Evolutionary conservation across 805 yeast species (phyloP).

Genomic region (Schwanniomyces sp.): DNA sequence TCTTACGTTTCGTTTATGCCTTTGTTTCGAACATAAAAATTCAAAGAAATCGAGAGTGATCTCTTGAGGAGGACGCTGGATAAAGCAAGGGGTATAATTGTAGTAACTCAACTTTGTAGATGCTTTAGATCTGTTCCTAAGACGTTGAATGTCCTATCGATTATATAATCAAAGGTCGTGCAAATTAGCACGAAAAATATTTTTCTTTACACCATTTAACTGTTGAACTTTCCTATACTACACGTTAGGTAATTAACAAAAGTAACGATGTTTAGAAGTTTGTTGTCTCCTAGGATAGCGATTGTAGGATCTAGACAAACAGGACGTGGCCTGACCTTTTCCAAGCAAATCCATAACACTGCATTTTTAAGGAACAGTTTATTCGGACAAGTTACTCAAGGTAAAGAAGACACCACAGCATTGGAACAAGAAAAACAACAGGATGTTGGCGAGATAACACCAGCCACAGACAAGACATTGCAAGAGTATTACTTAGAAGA

Average conservation of each 20-base stretch:
- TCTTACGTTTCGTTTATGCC: not conserved
- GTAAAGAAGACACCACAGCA: conserved; percentile 6
- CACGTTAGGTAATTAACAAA: not conserved
- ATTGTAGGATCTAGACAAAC: not conserved
- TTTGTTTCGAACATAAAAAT: no score
- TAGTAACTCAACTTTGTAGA: no score
- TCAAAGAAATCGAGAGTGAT: no score
- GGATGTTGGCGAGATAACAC: conserved; percentile 18
- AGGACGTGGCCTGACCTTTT: not conserved
- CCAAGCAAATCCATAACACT: conserved; percentile 12
- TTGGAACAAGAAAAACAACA: conserved; percentile 4
- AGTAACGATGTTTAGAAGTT: not conserved
- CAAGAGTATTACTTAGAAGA: conserved; percentile 54
- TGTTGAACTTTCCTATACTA: not conserved
- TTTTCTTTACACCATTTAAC: not conserved
- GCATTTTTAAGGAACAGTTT: conserved; percentile 14
- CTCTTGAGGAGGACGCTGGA: no score
- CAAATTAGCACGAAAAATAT: not conserved
- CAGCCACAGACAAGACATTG: conserved; percentile 34
- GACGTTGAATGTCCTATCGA: no score
- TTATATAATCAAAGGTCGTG: conserved; percentile 1
- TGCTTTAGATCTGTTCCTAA: no score
- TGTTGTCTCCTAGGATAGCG: not conserved
- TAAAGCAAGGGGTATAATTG: no score
- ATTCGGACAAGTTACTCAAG: conserved; percentile 34